phyloP scores from a whole-genome alignment of 495 filamentous ascomycete species.

The Cenococcum geophilum region DNA sequence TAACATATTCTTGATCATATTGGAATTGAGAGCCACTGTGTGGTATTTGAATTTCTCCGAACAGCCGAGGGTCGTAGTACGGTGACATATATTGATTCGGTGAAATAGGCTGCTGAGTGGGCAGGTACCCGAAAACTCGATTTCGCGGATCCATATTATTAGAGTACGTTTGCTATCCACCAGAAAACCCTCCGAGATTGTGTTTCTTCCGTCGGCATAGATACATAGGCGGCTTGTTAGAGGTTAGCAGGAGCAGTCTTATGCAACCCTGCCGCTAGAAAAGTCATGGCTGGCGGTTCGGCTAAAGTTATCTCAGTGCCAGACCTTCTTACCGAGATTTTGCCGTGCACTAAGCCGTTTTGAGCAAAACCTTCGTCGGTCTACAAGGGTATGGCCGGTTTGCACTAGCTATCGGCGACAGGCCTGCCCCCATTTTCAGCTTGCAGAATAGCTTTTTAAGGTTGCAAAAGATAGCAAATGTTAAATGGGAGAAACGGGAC shows the following conservation, averaged over 20 bases:
- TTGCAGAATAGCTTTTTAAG: too few relatives aligned
- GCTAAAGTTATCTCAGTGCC: too few relatives aligned
- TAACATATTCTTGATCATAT: not conserved
- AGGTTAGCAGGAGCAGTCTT: too few relatives aligned
- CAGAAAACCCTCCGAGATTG: not conserved
- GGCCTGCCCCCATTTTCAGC: too few relatives aligned
- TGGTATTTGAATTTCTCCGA: not conserved
- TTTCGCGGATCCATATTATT: not conserved
- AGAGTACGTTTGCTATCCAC: not conserved
- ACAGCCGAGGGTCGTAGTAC: not conserved
- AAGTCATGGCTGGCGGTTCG: not conserved
- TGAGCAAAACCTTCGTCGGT: too few relatives aligned
- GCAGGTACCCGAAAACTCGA: not conserved
- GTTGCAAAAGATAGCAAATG: too few relatives aligned
- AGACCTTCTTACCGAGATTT: too few relatives aligned
- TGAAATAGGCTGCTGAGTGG: not conserved
- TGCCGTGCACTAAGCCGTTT: too few relatives aligned
- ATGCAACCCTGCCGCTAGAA: not conserved
- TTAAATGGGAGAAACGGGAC: too few relatives aligned
- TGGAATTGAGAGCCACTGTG: not conserved
- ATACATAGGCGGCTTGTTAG: not conserved
- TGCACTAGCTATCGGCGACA: too few relatives aligned
- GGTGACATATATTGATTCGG: not conserved
- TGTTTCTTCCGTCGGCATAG: not conserved
- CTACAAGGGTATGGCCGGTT: too few relatives aligned